phyloP scores from a whole-genome alignment of 495 filamentous ascomycete genomes.

The Patellaria atrata region DNA sequence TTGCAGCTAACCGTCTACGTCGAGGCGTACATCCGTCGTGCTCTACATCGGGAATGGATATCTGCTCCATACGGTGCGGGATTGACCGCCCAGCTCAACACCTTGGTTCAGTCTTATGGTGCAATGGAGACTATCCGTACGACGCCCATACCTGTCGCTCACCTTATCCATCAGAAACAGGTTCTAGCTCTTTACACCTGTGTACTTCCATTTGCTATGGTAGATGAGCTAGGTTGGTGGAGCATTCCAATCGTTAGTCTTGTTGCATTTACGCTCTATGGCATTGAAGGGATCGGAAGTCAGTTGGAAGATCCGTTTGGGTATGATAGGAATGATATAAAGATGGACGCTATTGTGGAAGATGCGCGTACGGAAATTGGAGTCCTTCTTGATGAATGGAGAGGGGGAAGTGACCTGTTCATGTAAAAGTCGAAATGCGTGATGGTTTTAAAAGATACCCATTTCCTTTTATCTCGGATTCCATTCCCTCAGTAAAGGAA shows the following conservation, averaged over 20 bases:
- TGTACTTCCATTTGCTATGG: slow-evolving; percentile 62
- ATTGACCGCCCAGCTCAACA: slow-evolving; percentile 51
- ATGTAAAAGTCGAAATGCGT: too few relatives aligned
- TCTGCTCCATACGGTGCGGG: slow-evolving; percentile 43
- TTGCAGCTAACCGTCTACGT: slow-evolving; percentile 54
- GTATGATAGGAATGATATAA: slow-evolving; percentile 62
- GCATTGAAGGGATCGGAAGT: slow-evolving; percentile 58
- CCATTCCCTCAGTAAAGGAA: too few relatives aligned
- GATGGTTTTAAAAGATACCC: too few relatives aligned
- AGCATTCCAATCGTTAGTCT: slow-evolving; percentile 50
- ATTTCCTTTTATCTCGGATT: too few relatives aligned
- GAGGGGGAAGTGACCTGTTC: too few relatives aligned
- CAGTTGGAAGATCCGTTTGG: slow-evolving; percentile 69
- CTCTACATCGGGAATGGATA: slow-evolving; percentile 44
- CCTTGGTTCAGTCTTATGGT: slow-evolving; percentile 49
- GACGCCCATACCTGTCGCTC: slow-evolving; percentile 61
- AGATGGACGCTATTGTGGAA: slow-evolving; percentile 60
- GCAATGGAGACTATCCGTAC: slow-evolving; percentile 61
- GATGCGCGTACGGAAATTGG: slow-evolving; percentile 50
- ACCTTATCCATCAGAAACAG: slow-evolving; percentile 61
- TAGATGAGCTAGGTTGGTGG: slow-evolving; percentile 59
- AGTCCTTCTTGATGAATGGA: slow-evolving; percentile 51
- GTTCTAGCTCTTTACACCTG: slow-evolving; percentile 56
- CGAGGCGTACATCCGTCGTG: slow-evolving; percentile 52
- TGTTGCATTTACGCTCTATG: slow-evolving; percentile 59